These are phyloP conservation scores for Boletellus deceptivus DNA, from an alignment of 1,284 basidiomycete species.

Conservation along the genomic window DNA sequence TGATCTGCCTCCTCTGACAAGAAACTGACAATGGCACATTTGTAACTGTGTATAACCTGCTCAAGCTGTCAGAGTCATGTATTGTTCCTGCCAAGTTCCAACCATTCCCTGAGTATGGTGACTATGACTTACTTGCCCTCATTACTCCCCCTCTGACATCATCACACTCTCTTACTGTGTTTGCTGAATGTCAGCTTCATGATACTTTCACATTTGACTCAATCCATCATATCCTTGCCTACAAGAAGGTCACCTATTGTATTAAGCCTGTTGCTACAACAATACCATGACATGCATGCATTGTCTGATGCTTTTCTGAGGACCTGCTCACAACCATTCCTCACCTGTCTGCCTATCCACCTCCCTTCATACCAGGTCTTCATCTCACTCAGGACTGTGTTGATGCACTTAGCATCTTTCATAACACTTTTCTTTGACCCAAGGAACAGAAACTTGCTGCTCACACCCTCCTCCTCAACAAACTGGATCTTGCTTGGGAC, in stretches of 20 bases:
- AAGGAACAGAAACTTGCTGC: no score
- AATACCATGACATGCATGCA: background rate
- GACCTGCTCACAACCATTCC: background rate
- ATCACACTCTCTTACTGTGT: background rate
- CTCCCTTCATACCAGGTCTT: background rate
- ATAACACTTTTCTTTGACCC: background rate
- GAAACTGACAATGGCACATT: conserved; percentile 1
- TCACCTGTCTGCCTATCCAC: background rate
- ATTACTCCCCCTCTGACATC: background rate
- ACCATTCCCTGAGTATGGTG: background rate
- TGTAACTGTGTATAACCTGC: conserved; percentile 7
- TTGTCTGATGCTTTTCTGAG: background rate
- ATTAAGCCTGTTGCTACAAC: background rate
- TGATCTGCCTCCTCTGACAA: background rate
- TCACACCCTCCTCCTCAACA: background rate
- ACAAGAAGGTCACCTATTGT: background rate
- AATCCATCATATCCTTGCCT: background rate
- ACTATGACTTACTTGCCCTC: background rate
- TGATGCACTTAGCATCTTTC: background rate
- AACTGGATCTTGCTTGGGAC: conserved; percentile 25
- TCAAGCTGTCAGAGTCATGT: background rate
- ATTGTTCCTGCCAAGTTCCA: background rate
- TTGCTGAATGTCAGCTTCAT: background rate
- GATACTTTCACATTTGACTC: background rate
- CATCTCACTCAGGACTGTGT: background rate